Evolutionary conservation across 2,329 filamentous ascomycete species (phyloP).

Genomic region (Alternaria novae-zelandiae): DNA sequence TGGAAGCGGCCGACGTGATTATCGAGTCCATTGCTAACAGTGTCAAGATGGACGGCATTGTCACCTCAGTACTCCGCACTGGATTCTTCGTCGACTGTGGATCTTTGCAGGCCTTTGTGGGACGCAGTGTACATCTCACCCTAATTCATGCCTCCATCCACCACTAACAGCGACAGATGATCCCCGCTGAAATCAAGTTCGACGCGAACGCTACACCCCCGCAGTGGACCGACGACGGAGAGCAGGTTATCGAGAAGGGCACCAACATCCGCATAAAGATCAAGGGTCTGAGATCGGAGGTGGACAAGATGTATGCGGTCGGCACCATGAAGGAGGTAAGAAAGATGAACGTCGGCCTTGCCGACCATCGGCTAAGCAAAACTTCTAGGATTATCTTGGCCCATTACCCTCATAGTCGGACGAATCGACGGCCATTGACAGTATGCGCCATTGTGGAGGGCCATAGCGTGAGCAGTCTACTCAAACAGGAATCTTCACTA

Average conservation of each 20-base stretch:
- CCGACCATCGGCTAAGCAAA: constrained; percentile 16
- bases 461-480: background rate
- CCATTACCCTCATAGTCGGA: constrained; percentile 38
- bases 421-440: background rate
- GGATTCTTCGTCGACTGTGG: constrained; percentile 90
- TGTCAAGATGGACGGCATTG: constrained; percentile 87
- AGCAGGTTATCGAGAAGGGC: constrained; percentile 90
- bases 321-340: constrained; percentile 86
- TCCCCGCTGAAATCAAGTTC: constrained; percentile 90
- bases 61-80: constrained; percentile 87
- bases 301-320: constrained; percentile 95
- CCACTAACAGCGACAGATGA: constrained; percentile 66
- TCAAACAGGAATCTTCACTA: background rate
- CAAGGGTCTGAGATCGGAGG: constrained; percentile 90
- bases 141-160: constrained; percentile 16
- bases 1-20: constrained; percentile 16
- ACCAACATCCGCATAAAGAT: constrained; percentile 94
- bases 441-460: background rate
- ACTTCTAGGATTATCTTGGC: constrained; percentile 49
- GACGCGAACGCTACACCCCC: constrained; percentile 96
- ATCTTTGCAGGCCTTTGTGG: constrained; percentile 79
- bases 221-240: constrained; percentile 93
- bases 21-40: constrained; percentile 29
- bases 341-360: background rate
- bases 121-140: constrained; percentile 71